A percentile compares a stretch with the other conserved stretches of the same genome.
phyloP scores from a whole-genome alignment of 108 stramenopile genomes.

The Aureococcus anophagefferens region DNA sequence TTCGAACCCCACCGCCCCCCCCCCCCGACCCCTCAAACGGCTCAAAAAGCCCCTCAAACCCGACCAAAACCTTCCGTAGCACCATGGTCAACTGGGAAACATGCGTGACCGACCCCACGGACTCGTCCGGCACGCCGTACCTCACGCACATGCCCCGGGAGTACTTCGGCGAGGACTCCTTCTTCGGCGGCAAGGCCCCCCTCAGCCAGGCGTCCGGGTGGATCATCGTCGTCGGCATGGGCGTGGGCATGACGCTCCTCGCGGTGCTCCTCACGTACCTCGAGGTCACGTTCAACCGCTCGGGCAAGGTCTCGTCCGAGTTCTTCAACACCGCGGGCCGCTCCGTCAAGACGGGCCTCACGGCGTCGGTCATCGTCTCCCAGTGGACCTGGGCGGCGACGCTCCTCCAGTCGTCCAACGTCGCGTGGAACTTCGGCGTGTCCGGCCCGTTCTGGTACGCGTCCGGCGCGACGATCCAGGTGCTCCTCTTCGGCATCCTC shows the following conservation, averaged over 20 bases:
- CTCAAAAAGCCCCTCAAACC: no score
- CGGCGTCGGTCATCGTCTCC: conserved; percentile 74
- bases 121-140: no score
- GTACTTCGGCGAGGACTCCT: conserved; percentile 46
- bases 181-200: conserved; percentile 63
- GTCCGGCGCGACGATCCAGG: conserved; percentile 82
- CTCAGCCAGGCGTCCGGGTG: conserved; percentile 50
- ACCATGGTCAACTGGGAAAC: no score
- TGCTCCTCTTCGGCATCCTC: conserved; percentile 80
- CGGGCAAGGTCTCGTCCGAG: conserved; percentile 60
- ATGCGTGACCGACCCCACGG: no score
- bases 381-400: conserved; percentile 93
- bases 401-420: conserved; percentile 82
- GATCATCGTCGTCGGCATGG: conserved; percentile 68
- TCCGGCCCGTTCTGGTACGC: conserved; percentile 85
- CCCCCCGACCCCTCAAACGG: no score
- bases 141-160: conserved; percentile 5
- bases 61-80: no score
- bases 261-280: conserved; percentile 63
- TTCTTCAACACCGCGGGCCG: conserved; percentile 87
- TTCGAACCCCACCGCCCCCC: no score
- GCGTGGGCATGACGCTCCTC: conserved; percentile 64
- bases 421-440: conserved; percentile 82
- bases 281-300: conserved; percentile 51
- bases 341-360: conserved; percentile 77